phyloP scores from a whole-genome alignment of 345 rosid genomes.

The Mangifera indica region DNA sequence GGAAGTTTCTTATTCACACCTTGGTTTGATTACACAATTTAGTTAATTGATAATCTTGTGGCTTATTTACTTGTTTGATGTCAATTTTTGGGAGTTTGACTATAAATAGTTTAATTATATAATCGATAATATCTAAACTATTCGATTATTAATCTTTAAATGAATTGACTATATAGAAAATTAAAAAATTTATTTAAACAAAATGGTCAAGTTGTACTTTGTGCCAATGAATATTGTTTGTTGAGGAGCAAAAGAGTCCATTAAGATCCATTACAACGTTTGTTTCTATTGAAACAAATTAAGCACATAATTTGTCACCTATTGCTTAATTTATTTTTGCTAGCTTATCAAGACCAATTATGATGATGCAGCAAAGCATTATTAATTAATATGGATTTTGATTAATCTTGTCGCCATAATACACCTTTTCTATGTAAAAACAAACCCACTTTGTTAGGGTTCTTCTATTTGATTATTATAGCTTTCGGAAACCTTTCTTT shows the following conservation, averaged over 20 bases:
- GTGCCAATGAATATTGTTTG: too few species aligned
- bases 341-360: neutral
- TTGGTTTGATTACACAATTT: too few species aligned
- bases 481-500: neutral
- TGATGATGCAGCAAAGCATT: conserved; percentile 11
- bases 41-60: too few species aligned
- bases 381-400: neutral
- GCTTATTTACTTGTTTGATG: too few species aligned
- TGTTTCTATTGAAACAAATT: conserved; percentile 3
- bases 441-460: neutral
- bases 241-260: neutral
- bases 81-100: too few species aligned
- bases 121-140: too few species aligned
- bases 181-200: neutral
- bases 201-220: neutral
- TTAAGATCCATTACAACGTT: neutral
- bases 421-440: conserved; percentile 2
- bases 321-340: neutral
- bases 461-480: neutral
- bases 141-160: too few species aligned
- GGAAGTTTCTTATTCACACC: too few species aligned
- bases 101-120: too few species aligned
- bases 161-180: neutral
- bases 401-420: neutral
- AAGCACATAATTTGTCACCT: conserved; percentile 1